Evolutionary conservation across 2,329 filamentous ascomycete genomes (phyloP), one percentile per base, ranked within the genome.

Genomic region (Diaporthe amygdali): DNA sequence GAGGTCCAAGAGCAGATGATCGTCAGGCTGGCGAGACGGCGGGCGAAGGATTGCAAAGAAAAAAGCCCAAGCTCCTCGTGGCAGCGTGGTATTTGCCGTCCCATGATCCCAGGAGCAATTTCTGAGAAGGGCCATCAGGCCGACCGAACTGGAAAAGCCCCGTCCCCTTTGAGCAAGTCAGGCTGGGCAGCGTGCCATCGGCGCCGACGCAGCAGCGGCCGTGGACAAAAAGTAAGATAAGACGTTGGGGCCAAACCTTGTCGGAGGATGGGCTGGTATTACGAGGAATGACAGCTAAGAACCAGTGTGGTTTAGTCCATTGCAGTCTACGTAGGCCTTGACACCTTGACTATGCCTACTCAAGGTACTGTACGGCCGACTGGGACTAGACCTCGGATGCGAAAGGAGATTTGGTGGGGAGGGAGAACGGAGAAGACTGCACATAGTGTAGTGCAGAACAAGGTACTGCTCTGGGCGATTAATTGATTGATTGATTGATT

Each of bases 21-120:
- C 41, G 37, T n/a, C 59, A 44, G 59, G 41, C 41, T 32, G 49
- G 59, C 59, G 44, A 64, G 44, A 49, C 59, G 59, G 47, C 59
- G 59, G 37, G 55, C 55, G 56, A 63, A 46, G 56, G 56, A 63
- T 63, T 27, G 17, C 7, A 39, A 17, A 20, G 22, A 55, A 20
- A 32, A 55, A 34, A 44, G 59, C 46, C 59, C 59, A 64, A 64
- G 59, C 59, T 64, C 59, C 59, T 49, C 59, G 44, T 64, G 59
- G 44, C 30, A 49, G 30, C 59, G 44, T 64, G 27, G 37, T 30
- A 64, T 59, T 41, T 64, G 20, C 30, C n/a, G 32, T 30, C 59
- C 44, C 59, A 64, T 64, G 59, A 64, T 44, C 41, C 59, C 30
- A 37, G 59, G 59, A 14, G 30, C 59, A 64, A 64, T 64, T 49